Evolutionary conservation across 345 rosid species (phyloP), one percentile per base, ranked within the genome.

Genomic region (Garcia nutans): DNA sequence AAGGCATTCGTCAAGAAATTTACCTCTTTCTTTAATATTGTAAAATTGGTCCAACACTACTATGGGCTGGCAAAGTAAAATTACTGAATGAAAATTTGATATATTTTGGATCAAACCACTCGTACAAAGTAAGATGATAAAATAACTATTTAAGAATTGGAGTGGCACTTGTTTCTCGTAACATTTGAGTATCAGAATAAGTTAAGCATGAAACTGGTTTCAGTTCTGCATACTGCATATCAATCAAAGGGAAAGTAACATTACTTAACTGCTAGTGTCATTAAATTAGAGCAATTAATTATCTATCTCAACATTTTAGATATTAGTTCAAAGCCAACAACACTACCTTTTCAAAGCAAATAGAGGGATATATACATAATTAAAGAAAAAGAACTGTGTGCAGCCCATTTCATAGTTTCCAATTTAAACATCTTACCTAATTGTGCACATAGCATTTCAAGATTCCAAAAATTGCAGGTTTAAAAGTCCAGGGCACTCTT

Each of bases 141-240:
- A 76, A 19, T 78, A 93, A 98, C 97, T 92, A 98, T 59, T 89
- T 92, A 80, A 96, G 91, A 78, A 90, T 90, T 47, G 97, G 90
- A 78, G 98, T 96, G 75, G 98, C 89, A 45, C 83, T 84, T 70
- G 82, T 84, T 78, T 90, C 97, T 78, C 97, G 90, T 62, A 92
- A 81, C 65, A 60, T 80, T 68, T 86, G 85, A 24, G 98, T 98
- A 80, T 90, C 91, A 20, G 91, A 76, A 83, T 87, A 90, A 64
- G 96, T 93, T 86, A 93, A 78, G 82, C 98, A 93, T 52, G 94
- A 90, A 73, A 96, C 99, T 37, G 99, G 99, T 82, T 89, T 93
- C 79, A 96, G 92, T 83, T 96, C 98, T 44, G 98, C 99, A 74
- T 96, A 96, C 99, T 96, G 83, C 83, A 85, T 72, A 45, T 31